Evolutionary conservation across 257 asterid genomes (phyloP), one percentile per base, ranked within the genome.

Genomic region (Phtheirospermum japonicum): DNA sequence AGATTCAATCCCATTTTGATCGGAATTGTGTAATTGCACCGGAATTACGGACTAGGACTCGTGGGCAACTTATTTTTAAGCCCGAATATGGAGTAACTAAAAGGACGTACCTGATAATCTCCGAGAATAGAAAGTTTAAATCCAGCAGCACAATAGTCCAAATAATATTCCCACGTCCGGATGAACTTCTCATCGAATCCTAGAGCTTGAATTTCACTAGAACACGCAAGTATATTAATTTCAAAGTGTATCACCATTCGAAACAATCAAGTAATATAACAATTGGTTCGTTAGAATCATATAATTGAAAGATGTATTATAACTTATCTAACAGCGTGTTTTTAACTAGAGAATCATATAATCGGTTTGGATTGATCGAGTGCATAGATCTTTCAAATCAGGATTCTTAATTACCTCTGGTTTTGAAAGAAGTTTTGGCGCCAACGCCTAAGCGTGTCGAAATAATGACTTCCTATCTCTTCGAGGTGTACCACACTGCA

Each of bases 101-200:
- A n/a, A n/a, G 16, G 16, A n/a, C 37, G 5, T 13, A 5, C 91
- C 88, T 84, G 88, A 71, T 81, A 79, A 63, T 66, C 52, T 61
- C 82, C 88, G n/a, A 84, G 61, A 0, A 82, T 76, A 63, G 81
- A 65, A 7, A 75, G 50, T 63, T 72, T 82, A 43, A 84, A 81
- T 33, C 86, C 88, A 39, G 88, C 82, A n/a, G 81, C 82, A 50
- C 72, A 75, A 34, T 81, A 84, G 63, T 79, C 81, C 23, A 81
- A 79, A 56, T 81, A 84, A 72, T 81, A 84, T 67, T 81, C 88
- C 91, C 91, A 81, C 33, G 88, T 81, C 43, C 91, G 57, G 58
- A 84, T 75, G 81, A 84, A 84, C 77, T 79, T 84, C 40, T 84
- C 74, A 19, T 81, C 73, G 59, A 84, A 84, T n/a, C 85, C 83